Conservation (phyloP, 768 basidiomycete species). For the Chalciporus piperatus region DNA sequence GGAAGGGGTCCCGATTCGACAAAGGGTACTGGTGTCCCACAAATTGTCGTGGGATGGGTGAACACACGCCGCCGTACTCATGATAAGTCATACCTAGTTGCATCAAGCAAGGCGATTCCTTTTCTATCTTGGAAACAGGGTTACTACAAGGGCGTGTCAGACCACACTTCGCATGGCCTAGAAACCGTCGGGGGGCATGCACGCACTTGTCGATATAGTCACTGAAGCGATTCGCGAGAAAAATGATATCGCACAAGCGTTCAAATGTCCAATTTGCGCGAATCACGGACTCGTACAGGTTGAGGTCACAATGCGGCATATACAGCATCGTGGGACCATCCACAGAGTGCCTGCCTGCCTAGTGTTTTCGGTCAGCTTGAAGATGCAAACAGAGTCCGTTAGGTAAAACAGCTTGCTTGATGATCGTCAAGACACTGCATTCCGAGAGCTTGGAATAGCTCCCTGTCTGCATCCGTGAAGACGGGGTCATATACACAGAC, state of each 20-base stretch:
- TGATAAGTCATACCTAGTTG: conserved; percentile 45
- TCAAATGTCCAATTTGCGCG: conserved; percentile 56
- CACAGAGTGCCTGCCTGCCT: conserved; percentile 35
- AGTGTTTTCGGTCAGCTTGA: conserved; percentile 11
- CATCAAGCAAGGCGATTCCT: conserved; percentile 50
- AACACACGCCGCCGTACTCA: not conserved
- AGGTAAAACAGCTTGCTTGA: conserved; percentile 44
- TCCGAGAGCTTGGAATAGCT: conserved; percentile 42
- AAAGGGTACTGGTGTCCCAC: conserved; percentile 41
- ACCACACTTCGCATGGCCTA: not conserved
- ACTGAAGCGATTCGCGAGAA: conserved; percentile 63
- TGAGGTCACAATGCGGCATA: conserved; percentile 79
- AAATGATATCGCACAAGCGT: conserved; percentile 45
- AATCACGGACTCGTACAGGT: conserved; percentile 65
- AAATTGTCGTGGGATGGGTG: conserved; percentile 9
- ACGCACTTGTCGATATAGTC: conserved; percentile 69
- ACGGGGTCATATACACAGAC: conserved; percentile 70
- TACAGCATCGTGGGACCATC: conserved; percentile 57
- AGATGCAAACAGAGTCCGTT: not conserved
- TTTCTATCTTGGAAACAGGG: conserved; percentile 47
- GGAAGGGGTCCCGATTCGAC: conserved; percentile 51
- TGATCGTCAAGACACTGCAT: conserved; percentile 41
- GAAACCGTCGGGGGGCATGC: not conserved
- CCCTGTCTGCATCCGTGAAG: conserved; percentile 59
- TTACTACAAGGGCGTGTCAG: conserved; percentile 40